Base-by-base conservation (phyloP, 495 filamentous ascomycete species). In the Penicillium daleae region DNA sequence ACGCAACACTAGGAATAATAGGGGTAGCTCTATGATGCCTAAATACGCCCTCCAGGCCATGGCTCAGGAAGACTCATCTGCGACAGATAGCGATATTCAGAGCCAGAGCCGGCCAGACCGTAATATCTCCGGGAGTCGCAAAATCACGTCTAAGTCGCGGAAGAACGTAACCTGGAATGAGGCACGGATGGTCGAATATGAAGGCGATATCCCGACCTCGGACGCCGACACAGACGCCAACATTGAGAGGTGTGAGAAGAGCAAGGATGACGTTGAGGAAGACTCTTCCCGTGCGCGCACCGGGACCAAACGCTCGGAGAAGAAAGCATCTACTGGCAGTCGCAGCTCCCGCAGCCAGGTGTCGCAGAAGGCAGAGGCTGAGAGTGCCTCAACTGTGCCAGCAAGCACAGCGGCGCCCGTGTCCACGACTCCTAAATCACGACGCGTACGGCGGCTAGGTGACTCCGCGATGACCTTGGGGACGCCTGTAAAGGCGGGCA, bases 1-100 rank as follows among this genome's bases (percentile, higher is more conserved):
- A 51, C 74, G 74, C 5, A 88, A 89, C 65, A 89, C 86, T 10
- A 74, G 78, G 39, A 76, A 80, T 44, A 89, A 89, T 70, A 83
- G 83, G 59, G 85, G 86, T 13, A 76, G 78, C 59, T 71, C 82
- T 19, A 63, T 84, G 33, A 65, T 78, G 24, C 85, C 86, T 21
- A 78, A 76, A 57, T 60, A 76, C 40, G 73, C 68, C 26, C 71
- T 89, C 6, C 70, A 81, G 59, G 76, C 74, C 46, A 60, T 88
- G 37, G 68, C 70, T 6, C 69, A 67, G 55, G 65, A 69, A 48
- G 27, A 39, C 3, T 33, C 44, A 3, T 44, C 32, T 13, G 10
- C 60, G 7, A 39, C 22, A 24, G 56, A 60, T 29, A 56, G 62
- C 24, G 51, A 54, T 26, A 33, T 15, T 54, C 51, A 42, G 55